These are phyloP conservation scores for Mycena epipterygia DNA, from an alignment of 768 basidiomycete genomes.

Conservation along the genomic window DNA sequence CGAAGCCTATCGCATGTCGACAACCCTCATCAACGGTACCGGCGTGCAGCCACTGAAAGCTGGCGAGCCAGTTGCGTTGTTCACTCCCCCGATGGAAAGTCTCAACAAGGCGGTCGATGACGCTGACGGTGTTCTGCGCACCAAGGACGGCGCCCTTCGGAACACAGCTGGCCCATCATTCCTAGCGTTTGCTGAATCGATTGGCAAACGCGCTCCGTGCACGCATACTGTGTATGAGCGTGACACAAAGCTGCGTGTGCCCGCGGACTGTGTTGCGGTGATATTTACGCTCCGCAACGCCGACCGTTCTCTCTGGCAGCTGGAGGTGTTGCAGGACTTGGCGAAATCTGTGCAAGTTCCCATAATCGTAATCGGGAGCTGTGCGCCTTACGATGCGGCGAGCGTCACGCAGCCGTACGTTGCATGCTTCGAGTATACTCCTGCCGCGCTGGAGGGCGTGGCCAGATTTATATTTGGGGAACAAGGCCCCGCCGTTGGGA, in stretches of 20 bases:
- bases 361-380: conserved; percentile 69
- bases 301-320: conserved; percentile 66
- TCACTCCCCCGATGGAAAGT: conserved; percentile 71
- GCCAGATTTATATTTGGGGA: conserved; percentile 60
- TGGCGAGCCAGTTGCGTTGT: conserved; percentile 53
- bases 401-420: conserved; percentile 53
- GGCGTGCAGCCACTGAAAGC: conserved; percentile 53
- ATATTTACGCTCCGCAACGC: conserved; percentile 74
- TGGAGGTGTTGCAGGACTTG: conserved; percentile 52
- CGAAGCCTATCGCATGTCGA: conserved; percentile 62
- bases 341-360: conserved; percentile 40
- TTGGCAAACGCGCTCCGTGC: conserved; percentile 50
- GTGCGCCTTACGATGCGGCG: conserved; percentile 75
- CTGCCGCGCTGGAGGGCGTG: conserved; percentile 61
- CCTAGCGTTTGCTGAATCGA: conserved; percentile 57
- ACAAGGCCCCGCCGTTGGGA: conserved; percentile 12
- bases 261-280: conserved; percentile 45
- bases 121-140: conserved; percentile 59
- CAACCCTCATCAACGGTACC: conserved; percentile 61
- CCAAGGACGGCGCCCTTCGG: conserved; percentile 55
- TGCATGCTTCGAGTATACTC: conserved; percentile 73
- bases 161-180: conserved; percentile 75
- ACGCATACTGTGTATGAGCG: conserved; percentile 64
- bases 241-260: conserved; percentile 13
- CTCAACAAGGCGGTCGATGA: conserved; percentile 76